Conservation (phyloP, 768 basidiomycete genomes). For the Tulasnella sp. region DNA sequence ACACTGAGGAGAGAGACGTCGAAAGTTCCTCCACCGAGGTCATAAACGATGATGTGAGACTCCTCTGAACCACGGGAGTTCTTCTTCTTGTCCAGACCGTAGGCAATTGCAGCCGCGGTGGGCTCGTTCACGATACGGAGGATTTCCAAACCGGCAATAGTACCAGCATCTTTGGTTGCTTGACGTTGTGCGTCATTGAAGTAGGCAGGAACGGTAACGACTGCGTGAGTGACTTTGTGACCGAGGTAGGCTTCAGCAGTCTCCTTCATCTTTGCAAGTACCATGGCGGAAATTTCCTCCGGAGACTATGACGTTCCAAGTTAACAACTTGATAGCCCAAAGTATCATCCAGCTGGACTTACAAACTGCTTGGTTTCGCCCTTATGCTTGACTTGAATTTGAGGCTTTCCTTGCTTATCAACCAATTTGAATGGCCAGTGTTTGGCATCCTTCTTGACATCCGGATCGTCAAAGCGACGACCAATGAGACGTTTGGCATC, state of each 20-base stretch:
- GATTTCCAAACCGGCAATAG: slow-evolving; percentile 85
- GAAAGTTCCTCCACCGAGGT: slow-evolving; percentile 97
- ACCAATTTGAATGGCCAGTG: slow-evolving; percentile 82
- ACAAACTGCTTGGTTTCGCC: slow-evolving; percentile 74
- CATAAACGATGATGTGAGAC: slow-evolving; percentile 93
- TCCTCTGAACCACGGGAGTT: slow-evolving; percentile 37
- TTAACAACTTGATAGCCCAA: background rate
- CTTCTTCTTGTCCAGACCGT: slow-evolving; percentile 92
- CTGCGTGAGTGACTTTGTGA: slow-evolving; percentile 90
- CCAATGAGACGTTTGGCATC: slow-evolving; percentile 95
- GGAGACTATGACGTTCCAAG: slow-evolving; percentile 45
- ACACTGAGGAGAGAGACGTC: slow-evolving; percentile 94
- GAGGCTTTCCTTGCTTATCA: slow-evolving; percentile 71
- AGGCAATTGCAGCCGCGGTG: slow-evolving; percentile 93
- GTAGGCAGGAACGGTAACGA: slow-evolving; percentile 96
- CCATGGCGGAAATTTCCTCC: slow-evolving; percentile 93
- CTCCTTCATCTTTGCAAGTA: slow-evolving; percentile 96
- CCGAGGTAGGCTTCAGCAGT: slow-evolving; percentile 97
- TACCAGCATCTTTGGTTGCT: slow-evolving; percentile 95
- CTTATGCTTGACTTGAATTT: slow-evolving; percentile 65
- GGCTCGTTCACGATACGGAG: slow-evolving; percentile 98
- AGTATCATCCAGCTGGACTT: slow-evolving; percentile 26
- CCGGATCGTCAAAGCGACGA: slow-evolving; percentile 66
- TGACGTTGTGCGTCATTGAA: slow-evolving; percentile 99
- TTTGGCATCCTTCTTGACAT: slow-evolving; percentile 70